phyloP scores from a whole-genome alignment of 768 basidiomycete genomes.

The Daedaleopsis nitida region DNA sequence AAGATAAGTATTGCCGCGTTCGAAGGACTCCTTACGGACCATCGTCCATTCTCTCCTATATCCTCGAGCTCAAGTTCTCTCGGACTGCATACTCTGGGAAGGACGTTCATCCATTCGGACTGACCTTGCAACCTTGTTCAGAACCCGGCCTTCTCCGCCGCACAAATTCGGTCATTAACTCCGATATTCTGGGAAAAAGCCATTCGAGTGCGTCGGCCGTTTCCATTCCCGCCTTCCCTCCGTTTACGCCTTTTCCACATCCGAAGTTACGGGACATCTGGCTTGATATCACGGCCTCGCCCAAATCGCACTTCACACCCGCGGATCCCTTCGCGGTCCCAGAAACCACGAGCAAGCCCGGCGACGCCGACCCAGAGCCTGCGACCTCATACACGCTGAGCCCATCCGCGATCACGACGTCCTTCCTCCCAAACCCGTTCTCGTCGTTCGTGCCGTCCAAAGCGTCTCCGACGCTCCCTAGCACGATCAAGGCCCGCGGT shows the following conservation, averaged over 20 bases:
- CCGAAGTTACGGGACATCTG: conserved; percentile 51
- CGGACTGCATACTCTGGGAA: too few species aligned
- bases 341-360: not conserved
- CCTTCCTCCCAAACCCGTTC: conserved; percentile 29
- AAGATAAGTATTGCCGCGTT: too few species aligned
- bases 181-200: conserved; percentile 66
- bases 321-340: conserved; percentile 9
- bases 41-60: too few species aligned
- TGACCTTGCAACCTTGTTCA: conserved; percentile 20
- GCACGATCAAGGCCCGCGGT: not conserved
- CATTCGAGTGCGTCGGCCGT: conserved; percentile 39
- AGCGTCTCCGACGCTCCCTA: conserved; percentile 11
- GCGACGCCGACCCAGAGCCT: conserved; percentile 15
- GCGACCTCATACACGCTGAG: conserved; percentile 4
- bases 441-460: conserved; percentile 26
- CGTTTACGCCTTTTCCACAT: not conserved
- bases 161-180: conserved; percentile 49
- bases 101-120: not conserved
- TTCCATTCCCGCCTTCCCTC: not conserved
- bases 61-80: too few species aligned
- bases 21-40: too few species aligned
- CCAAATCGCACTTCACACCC: conserved; percentile 6
- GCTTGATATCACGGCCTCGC: conserved; percentile 28
- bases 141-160: conserved; percentile 54
- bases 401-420: conserved; percentile 14